These are phyloP conservation scores for Sordariomycetes sp. DNA, from an alignment of 2,329 filamentous ascomycete species.

Conservation along the genomic window DNA sequence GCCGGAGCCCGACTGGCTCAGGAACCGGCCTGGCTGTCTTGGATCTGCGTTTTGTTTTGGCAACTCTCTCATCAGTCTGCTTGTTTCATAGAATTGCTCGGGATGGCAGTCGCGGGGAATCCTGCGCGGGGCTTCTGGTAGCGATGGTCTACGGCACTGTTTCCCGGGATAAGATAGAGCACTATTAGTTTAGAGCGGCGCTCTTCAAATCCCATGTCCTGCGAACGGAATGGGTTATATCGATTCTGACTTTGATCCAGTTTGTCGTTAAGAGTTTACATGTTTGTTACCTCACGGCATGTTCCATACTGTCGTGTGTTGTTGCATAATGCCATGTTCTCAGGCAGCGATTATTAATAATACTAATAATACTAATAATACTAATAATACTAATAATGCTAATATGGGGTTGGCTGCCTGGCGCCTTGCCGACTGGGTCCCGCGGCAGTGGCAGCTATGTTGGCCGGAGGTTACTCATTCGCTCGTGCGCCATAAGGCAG, in stretches of 20 bases:
- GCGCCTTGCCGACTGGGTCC: not conserved
- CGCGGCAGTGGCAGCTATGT: not conserved
- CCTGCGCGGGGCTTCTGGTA: not conserved
- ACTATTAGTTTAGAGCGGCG: conserved; percentile 1
- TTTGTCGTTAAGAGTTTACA: not conserved
- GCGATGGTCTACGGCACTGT: not conserved
- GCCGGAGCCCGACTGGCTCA: not conserved
- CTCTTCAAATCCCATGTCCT: conserved; percentile 1
- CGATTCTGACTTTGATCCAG: not conserved
- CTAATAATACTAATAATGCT: no score
- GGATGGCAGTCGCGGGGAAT: not conserved
- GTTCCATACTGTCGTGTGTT: not conserved
- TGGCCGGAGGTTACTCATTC: not conserved
- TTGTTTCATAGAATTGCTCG: not conserved
- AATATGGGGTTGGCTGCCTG: not conserved
- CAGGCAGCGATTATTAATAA: not conserved
- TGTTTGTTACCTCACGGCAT: not conserved
- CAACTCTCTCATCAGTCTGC: not conserved
- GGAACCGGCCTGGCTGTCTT: not conserved
- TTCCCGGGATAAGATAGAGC: not conserved
- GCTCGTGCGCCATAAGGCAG: not conserved
- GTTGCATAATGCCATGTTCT: not conserved
- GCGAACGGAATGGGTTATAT: not conserved
- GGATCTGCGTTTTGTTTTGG: not conserved
- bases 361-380: no score